Base-by-base conservation (phyloP, 768 basidiomycete genomes). In the Clathrus columnatus region DNA sequence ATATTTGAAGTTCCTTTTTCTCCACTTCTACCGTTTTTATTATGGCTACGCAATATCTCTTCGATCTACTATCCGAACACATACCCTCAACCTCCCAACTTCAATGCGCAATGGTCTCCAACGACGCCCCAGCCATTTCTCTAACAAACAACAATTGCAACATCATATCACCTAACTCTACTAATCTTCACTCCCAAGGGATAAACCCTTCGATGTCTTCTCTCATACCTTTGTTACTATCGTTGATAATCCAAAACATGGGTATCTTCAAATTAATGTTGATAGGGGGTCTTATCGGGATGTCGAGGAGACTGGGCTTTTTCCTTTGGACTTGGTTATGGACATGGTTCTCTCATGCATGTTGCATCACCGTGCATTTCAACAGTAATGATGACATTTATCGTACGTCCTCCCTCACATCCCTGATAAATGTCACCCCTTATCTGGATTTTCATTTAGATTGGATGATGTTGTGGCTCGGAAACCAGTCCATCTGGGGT, bases 221-320 rank as follows among this genome's bases (percentile, higher is more conserved):
- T n/a, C n/a, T n/a, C n/a, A n/a, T n/a, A n/a, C n/a, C n/a, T n/a
- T n/a, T n/a, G n/a, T n/a, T n/a, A n/a, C n/a, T n/a, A n/a, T n/a
- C n/a, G n/a, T n/a, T n/a, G n/a, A n/a, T n/a, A n/a, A n/a, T n/a
- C 7, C 82, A 79, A 11, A 62, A 84, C 24, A 68, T 73, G 11
- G 84, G 87, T 62, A 85, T 85, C 80, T 56, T 80, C 5, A 78
- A 85, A 60, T 71, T 89, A 54, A 61, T 86, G 51, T 63, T 82
- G 20, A 67, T 87, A 30, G 86, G 87, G 50, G 79, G 81, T 16
- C 59, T 76, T 26, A 63, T 89, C 46, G 87, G 87, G 64, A 76
- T 73, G 0, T 71, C 72, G 30, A 78, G 85, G 7, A 77, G 84
- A 5, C 21, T 75, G 8, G 65, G 72, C 2, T 68, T 72, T 30